Base-by-base conservation (phyloP, 441 rosid genomes). In the Croton setiger region DNA sequence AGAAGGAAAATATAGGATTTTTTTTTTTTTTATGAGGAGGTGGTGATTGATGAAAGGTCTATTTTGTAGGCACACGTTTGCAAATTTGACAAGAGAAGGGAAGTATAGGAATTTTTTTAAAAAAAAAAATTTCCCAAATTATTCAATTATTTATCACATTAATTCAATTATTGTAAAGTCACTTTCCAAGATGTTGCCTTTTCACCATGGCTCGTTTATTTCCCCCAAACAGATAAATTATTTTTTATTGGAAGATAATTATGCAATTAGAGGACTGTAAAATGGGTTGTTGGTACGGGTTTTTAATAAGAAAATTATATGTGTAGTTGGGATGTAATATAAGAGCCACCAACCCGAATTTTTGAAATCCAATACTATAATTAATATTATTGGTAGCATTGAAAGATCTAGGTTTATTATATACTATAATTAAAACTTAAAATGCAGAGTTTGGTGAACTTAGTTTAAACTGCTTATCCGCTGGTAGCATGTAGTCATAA, bases 301-400 rank as follows among this genome's bases (percentile, higher is more conserved):
- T 56, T 53, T 55, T 52, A 55, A 14, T 17, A 35, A 31, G 21
- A 36, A 3, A 20, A 35, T 7, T 0, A 7, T 43, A 13, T 13
- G 17, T 45, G 56, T 35, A 41, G 65, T 5, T 65, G 57, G 33
- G 60, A 56, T 48, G 48, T 56, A 6, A 27, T 52, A 75, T 59
- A 63, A 76, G 51, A 12, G 27, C 53, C 68, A 73, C 73, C 80
- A 53, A 79, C 66, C 55, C 9, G 10, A 60, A 64, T 39, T 60
- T 75, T 37, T 37, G 48, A 14, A 48, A 10, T 43, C 66, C 63
- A 14, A 18, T 23, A n/a, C 15, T 31, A 64, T 65, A n/a, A n/a
- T n/a, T n/a, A n/a, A n/a, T n/a, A n/a, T 65, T 58, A 45, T 59
- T 27, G 7, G 33, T 7, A 9, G 17, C 52, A 58, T 53, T 60